Conservation (phyloP, 495 filamentous ascomycete genomes). For the Penicillium salamii region DNA sequence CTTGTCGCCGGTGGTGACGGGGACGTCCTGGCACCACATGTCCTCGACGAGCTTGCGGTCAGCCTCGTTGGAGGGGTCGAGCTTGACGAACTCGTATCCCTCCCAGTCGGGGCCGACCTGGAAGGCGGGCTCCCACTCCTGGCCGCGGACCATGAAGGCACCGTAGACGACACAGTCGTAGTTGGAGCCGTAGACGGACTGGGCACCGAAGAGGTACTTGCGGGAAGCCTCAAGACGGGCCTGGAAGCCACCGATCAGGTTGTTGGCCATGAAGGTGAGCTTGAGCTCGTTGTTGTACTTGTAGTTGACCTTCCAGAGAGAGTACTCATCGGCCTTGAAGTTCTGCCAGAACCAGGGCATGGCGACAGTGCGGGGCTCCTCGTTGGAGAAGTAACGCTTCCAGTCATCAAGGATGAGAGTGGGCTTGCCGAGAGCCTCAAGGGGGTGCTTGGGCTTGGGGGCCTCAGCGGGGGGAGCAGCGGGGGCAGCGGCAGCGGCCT, state of each 20-base stretch:
- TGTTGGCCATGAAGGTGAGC: conserved; percentile 95
- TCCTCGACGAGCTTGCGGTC: conserved; percentile 83
- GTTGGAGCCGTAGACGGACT: conserved; percentile 81
- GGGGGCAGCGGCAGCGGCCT: conserved; percentile 57
- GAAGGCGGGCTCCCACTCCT: conserved; percentile 83
- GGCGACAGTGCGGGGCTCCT: conserved; percentile 75
- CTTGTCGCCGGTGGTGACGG: conserved; percentile 75
- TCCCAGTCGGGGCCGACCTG: conserved; percentile 96
- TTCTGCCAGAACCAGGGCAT: conserved; percentile 99
- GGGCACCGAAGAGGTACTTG: conserved; percentile 96
- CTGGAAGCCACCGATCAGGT: conserved; percentile 96
- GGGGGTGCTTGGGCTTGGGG: conserved; percentile 94
- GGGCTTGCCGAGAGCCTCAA: conserved; percentile 79
- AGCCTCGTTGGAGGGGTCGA: conserved; percentile 78
- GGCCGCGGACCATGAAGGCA: conserved; percentile 90
- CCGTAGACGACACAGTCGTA: conserved; percentile 87
- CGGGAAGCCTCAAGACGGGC: conserved; percentile 93
- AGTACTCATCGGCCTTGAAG: conserved; percentile 88
- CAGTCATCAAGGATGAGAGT: conserved; percentile 87
- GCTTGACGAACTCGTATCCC: conserved; percentile 93
- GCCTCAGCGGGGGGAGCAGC: conserved; percentile 64
- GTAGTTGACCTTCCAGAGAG: conserved; percentile 87
- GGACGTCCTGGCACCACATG: conserved; percentile 88
- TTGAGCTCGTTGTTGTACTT: conserved; percentile 99
- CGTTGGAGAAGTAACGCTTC: conserved; percentile 99